Evolutionary conservation across 1,284 basidiomycete species (phyloP).

Genomic region (Athelia sp.): DNA sequence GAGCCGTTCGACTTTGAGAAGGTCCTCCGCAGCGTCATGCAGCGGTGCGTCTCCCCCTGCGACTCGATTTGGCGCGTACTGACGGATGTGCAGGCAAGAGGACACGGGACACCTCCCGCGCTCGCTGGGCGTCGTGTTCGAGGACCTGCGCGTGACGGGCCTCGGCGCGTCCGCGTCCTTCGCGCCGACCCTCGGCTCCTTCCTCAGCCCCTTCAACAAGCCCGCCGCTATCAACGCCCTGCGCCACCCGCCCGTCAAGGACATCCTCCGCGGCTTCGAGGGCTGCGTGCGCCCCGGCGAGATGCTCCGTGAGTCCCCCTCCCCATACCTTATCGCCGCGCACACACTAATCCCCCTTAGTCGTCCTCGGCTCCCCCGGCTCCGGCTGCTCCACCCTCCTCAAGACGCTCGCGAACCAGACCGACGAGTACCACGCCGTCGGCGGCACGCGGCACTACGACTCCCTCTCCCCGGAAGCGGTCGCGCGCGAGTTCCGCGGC

Average conservation of each 20-base stretch:
- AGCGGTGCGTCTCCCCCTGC: too few relatives aligned
- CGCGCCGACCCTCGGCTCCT: constrained; percentile 18
- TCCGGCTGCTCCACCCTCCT: constrained; percentile 57
- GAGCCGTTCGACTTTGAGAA: constrained; percentile 46
- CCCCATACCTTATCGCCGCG: background rate
- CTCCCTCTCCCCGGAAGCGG: constrained; percentile 44
- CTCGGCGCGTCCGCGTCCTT: constrained; percentile 14
- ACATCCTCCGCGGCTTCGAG: constrained; percentile 25
- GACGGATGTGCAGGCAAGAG: constrained; percentile 37
- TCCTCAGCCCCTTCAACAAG: constrained; percentile 12
- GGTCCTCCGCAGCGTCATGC: constrained; percentile 29
- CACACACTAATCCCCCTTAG: constrained; percentile 16
- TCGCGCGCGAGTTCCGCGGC: constrained; percentile 48
- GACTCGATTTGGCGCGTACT: too few relatives aligned
- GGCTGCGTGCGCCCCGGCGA: constrained; percentile 30
- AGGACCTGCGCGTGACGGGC: constrained; percentile 18
- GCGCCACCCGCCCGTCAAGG: constrained; percentile 16
- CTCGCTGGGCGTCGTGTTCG: constrained; percentile 45
- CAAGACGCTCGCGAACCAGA: constrained; percentile 53
- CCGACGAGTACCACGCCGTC: constrained; percentile 48
- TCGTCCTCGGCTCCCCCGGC: constrained; percentile 56
- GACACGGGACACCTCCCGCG: constrained; percentile 37
- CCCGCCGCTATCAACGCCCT: constrained; percentile 7
- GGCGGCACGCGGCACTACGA: constrained; percentile 60
- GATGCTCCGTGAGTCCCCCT: constrained; percentile 24